Conservation (phyloP, 345 rosid species). For the Leavenworthia alabamica region DNA sequence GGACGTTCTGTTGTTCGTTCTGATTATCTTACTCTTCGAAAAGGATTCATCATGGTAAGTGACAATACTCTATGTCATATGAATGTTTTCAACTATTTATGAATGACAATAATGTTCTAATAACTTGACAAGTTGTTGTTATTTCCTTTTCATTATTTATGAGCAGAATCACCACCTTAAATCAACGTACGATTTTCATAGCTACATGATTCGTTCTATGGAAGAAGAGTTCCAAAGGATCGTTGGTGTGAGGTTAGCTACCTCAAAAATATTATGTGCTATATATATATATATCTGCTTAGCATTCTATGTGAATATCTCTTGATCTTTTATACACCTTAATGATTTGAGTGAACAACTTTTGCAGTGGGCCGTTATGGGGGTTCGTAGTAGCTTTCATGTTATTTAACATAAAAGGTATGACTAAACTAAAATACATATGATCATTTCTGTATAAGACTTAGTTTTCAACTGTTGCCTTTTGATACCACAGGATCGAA, state of each 20-base stretch:
- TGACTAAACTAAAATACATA: background rate
- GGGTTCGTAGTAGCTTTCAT: constrained; percentile 94
- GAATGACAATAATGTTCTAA: background rate
- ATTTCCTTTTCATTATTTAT: background rate
- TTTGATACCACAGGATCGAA: constrained; percentile 58
- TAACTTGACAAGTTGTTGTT: background rate
- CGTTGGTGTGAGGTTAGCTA: constrained; percentile 87
- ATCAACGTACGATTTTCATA: constrained; percentile 71
- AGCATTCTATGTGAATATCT: background rate
- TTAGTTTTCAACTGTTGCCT: background rate
- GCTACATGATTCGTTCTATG: constrained; percentile 97
- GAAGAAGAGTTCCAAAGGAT: constrained; percentile 94
- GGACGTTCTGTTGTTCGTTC: constrained; percentile 78
- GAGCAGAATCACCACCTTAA: constrained; percentile 83
- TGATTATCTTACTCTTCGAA: constrained; percentile 83
- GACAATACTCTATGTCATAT: constrained; percentile 13
- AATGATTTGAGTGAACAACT: background rate
- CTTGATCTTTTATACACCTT: background rate
- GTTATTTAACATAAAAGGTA: constrained; percentile 91
- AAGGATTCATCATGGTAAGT: constrained; percentile 74
- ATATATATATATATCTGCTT: background rate
- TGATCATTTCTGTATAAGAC: background rate
- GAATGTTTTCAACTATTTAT: constrained; percentile 1
- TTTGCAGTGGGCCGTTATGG: constrained; percentile 75
- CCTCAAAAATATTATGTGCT: background rate